Conservation (phyloP, 495 filamentous ascomycete species). For the Penicillium malachiteum region DNA sequence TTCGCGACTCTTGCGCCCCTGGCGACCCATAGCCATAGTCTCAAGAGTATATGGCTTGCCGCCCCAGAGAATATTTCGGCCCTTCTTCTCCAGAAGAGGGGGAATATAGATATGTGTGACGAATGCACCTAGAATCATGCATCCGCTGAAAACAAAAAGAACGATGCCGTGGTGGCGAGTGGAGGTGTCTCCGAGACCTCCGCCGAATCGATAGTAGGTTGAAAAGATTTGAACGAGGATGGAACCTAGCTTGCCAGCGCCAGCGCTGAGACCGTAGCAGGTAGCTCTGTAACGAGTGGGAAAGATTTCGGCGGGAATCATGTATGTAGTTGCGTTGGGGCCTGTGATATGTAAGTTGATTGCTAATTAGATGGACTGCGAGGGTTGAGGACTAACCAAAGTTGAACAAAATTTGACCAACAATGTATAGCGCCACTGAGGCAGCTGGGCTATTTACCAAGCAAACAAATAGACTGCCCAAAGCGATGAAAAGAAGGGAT, state of each 20-base stretch:
- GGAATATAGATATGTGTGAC: slow-evolving; percentile 50
- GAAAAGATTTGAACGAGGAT: slow-evolving; percentile 56
- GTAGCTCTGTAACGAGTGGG: slow-evolving; percentile 60
- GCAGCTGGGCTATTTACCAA: slow-evolving; percentile 39
- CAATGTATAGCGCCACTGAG: slow-evolving; percentile 55
- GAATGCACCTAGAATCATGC: slow-evolving; percentile 46
- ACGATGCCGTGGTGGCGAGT: slow-evolving; percentile 44
- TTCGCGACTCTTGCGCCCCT: slow-evolving; percentile 42
- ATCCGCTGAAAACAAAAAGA: slow-evolving; percentile 45
- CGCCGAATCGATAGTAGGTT: slow-evolving; percentile 43
- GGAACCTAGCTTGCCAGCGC: slow-evolving; percentile 56
- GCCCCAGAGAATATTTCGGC: slow-evolving; percentile 34
- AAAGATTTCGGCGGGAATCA: slow-evolving; percentile 60
- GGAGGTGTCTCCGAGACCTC: slow-evolving; percentile 26
- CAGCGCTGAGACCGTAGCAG: slow-evolving; percentile 57
- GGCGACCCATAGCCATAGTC: slow-evolving; percentile 37
- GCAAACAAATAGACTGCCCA: slow-evolving; percentile 48
- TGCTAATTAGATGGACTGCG: neutral
- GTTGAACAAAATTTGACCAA: slow-evolving; percentile 65
- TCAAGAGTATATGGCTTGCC: slow-evolving; percentile 44
- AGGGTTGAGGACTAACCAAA: slow-evolving; percentile 39
- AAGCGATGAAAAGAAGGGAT: slow-evolving; percentile 47
- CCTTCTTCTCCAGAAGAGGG: slow-evolving; percentile 31
- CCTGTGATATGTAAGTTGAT: slow-evolving; percentile 25
- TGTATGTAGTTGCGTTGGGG: slow-evolving; percentile 62